Evolutionary conservation across 768 basidiomycete genomes (phyloP).

Genomic region (Austroboletus eburneus): DNA sequence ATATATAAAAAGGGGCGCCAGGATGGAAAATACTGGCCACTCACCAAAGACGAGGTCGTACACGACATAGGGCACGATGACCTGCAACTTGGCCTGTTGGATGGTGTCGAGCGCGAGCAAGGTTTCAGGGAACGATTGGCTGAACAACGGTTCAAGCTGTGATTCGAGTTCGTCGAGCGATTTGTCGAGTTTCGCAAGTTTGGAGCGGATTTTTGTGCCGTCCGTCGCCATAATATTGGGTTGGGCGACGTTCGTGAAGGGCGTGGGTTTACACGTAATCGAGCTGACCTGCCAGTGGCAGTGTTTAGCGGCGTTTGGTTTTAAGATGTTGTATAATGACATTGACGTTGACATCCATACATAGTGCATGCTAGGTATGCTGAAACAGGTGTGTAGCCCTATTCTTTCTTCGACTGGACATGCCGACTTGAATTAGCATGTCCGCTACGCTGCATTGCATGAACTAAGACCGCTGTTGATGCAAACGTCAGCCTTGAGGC

Average conservation of each 20-base stretch:
- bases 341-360: conserved; percentile 7
- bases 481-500: no score
- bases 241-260: no score
- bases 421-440: conserved; percentile 29
- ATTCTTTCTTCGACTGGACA: not conserved
- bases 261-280: no score
- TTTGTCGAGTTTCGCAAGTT: conserved; percentile 44
- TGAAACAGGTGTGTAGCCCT: conserved; percentile 70
- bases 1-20: not conserved
- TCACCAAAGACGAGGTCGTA: conserved; percentile 85
- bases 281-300: no score
- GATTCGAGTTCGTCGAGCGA: conserved; percentile 71
- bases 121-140: conserved; percentile 65
- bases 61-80: conserved; percentile 72
- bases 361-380: conserved; percentile 94
- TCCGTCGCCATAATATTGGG: conserved; percentile 32
- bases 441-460: not conserved
- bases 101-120: conserved; percentile 61
- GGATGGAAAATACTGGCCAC: conserved; percentile 19
- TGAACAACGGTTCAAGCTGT: conserved; percentile 60
- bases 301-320: no score
- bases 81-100: conserved; percentile 80
- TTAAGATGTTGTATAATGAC: not conserved
- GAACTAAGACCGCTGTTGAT: conserved; percentile 17
- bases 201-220: conserved; percentile 33